These are phyloP conservation scores for Scedosporium aurantiacum DNA, from an alignment of 2,329 filamentous ascomycete species.

Conservation along the genomic window DNA sequence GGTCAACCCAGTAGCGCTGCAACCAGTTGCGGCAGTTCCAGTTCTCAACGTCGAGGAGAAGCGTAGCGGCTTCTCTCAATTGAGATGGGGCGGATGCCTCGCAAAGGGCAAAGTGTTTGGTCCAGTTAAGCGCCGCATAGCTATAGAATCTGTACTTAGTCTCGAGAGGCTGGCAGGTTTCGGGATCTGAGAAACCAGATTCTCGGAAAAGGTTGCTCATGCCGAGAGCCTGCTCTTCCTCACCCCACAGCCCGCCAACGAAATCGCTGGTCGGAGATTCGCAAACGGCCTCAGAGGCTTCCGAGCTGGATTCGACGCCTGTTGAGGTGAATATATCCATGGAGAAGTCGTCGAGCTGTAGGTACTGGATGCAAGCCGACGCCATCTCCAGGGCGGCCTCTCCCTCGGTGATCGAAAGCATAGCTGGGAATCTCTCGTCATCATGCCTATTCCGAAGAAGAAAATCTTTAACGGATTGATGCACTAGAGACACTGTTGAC, in stretches of 20 bases:
- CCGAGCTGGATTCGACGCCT: not conserved
- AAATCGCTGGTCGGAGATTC: not conserved
- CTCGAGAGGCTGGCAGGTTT: conserved; percentile 14
- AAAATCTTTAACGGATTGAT: conserved; percentile 25
- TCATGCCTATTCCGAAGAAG: conserved; percentile 11
- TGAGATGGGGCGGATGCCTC: conserved; percentile 11
- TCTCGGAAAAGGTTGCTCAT: conserved; percentile 17
- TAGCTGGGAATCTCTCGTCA: conserved; percentile 4
- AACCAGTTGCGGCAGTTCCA: conserved; percentile 20
- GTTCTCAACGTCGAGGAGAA: conserved; percentile 12
- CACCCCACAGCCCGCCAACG: conserved; percentile 1
- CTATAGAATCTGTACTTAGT: conserved; percentile 20
- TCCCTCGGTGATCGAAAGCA: conserved; percentile 7
- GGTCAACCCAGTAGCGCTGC: conserved; percentile 17
- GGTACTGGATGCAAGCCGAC: conserved; percentile 15
- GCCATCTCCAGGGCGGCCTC: conserved; percentile 12
- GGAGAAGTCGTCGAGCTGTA: conserved; percentile 23
- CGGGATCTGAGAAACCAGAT: conserved; percentile 12
- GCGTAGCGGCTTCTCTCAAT: conserved; percentile 11
- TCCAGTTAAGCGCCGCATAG: conserved; percentile 26
- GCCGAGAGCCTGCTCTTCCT: conserved; percentile 8
- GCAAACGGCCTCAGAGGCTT: not conserved
- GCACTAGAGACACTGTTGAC: conserved; percentile 21
- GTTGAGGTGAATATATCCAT: conserved; percentile 16
- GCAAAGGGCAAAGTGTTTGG: conserved; percentile 19